A percentile compares a stretch with the other conserved stretches of the same genome.
These are phyloP conservation scores for Glonium stellatum DNA, from an alignment of 495 filamentous ascomycete genomes.

Conservation along the genomic window DNA sequence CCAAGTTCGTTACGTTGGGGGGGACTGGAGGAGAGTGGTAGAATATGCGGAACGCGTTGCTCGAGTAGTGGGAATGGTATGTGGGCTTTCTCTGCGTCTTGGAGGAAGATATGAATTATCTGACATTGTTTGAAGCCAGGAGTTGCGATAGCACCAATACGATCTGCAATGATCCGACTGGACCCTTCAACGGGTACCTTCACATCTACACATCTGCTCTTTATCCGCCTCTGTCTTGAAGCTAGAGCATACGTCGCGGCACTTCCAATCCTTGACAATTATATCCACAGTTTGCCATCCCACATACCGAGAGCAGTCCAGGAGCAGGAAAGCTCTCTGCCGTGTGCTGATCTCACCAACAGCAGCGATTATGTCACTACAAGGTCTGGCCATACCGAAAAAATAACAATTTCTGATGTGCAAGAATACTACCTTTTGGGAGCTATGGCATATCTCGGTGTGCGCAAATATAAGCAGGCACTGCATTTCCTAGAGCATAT, in stretches of 20 bases:
- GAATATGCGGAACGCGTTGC: slow-evolving; percentile 43
- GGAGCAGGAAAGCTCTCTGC: slow-evolving; percentile 25
- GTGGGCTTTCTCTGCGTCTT: slow-evolving; percentile 6
- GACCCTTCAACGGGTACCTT: slow-evolving; percentile 65
- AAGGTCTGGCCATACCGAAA: slow-evolving; percentile 50
- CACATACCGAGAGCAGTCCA: slow-evolving; percentile 10
- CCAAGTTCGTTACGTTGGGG: slow-evolving; percentile 53
- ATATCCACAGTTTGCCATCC: slow-evolving; percentile 58
- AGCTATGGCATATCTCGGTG: slow-evolving; percentile 69
- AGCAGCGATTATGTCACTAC: slow-evolving; percentile 49
- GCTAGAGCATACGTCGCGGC: slow-evolving; percentile 47
- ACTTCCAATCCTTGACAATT: slow-evolving; percentile 61
- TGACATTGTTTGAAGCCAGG: slow-evolving; percentile 42
- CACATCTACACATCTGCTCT: slow-evolving; percentile 57
- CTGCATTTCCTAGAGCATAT: slow-evolving; percentile 62
- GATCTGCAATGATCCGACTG: slow-evolving; percentile 61
- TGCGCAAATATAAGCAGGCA: slow-evolving; percentile 66
- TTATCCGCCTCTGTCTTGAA: slow-evolving; percentile 55
- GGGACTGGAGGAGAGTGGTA: slow-evolving; percentile 47
- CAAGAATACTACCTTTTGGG: slow-evolving; percentile 73
- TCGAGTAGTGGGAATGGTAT: slow-evolving; percentile 39
- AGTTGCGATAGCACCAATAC: slow-evolving; percentile 53
- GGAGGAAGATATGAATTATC: not conserved
- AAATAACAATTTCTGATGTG: slow-evolving; percentile 51
- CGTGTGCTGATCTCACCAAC: slow-evolving; percentile 25